These are phyloP conservation scores for Septoria linicola DNA, from an alignment of 2,329 filamentous ascomycete genomes.

Conservation along the genomic window DNA sequence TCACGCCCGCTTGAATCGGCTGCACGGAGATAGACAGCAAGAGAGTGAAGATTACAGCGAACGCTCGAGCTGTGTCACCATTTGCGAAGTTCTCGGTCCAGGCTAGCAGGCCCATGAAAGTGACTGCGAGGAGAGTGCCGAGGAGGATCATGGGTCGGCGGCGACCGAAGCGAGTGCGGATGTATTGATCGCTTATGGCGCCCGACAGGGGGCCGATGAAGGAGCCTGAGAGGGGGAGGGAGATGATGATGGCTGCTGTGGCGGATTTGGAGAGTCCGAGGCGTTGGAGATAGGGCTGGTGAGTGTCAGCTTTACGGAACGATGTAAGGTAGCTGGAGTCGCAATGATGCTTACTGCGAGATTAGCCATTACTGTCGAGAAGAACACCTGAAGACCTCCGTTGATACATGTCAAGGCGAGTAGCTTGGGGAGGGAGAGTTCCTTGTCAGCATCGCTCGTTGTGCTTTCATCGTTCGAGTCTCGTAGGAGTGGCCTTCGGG, in stretches of 20 bases:
- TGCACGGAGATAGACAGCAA: conserved; percentile 19
- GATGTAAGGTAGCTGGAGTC: background rate
- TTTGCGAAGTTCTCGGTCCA: conserved; percentile 11
- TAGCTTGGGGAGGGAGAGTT: conserved; percentile 17
- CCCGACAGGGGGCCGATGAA: conserved; percentile 21
- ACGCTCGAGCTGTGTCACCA: background rate
- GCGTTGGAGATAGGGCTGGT: conserved; percentile 25
- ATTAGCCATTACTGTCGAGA: conserved; percentile 27
- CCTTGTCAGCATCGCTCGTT: background rate
- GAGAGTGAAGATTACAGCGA: conserved; percentile 19
- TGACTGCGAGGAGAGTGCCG: conserved; percentile 11
- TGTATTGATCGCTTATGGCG: background rate
- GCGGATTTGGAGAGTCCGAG: conserved; percentile 25
- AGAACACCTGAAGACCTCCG: conserved; percentile 29
- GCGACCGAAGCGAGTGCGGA: conserved; percentile 19
- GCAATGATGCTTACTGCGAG: conserved; percentile 17
- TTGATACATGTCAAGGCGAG: conserved; percentile 25
- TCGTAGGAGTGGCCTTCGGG: background rate
- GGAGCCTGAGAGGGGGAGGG: conserved; percentile 23
- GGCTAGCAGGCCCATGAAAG: conserved; percentile 18
- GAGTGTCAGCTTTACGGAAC: background rate
- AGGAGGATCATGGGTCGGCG: conserved; percentile 25
- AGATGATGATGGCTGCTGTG: conserved; percentile 24
- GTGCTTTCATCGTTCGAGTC: background rate
- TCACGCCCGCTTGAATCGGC: conserved; percentile 23